A percentile compares a stretch with the other conserved stretches of the same genome.
Conservation (phyloP, 352 stramenopile genomes). For the Pythium biforme region DNA sequence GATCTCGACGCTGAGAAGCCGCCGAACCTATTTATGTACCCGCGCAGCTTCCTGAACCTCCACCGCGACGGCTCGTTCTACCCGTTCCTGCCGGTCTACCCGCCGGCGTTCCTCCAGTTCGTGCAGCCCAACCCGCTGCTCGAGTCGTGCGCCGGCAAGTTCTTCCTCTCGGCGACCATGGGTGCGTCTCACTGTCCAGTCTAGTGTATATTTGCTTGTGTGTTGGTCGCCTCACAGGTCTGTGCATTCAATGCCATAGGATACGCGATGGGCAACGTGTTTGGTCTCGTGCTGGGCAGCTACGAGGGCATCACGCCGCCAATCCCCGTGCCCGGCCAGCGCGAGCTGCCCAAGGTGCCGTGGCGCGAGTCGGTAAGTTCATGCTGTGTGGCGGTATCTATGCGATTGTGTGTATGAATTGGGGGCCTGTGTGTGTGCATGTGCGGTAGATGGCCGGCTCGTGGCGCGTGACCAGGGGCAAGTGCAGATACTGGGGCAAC, state of each 20-base stretch:
- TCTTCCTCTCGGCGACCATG: constrained; percentile 75
- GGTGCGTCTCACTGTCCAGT: constrained; percentile 32
- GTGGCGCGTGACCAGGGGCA: constrained; percentile 67
- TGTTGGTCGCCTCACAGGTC: background rate
- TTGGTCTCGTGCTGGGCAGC: constrained; percentile 75
- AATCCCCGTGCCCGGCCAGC: constrained; percentile 73
- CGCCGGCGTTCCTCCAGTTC: constrained; percentile 55
- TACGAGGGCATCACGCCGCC: constrained; percentile 86
- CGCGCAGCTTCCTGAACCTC: constrained; percentile 51
- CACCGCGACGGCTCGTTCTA: constrained; percentile 57
- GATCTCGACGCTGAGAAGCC: constrained; percentile 56
- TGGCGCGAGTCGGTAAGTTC: constrained; percentile 65
- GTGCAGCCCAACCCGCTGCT: constrained; percentile 72
- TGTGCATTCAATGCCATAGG: constrained; percentile 40
- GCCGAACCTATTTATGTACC: constrained; percentile 83
- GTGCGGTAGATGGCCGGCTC: constrained; percentile 58
- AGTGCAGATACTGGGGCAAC: constrained; percentile 84
- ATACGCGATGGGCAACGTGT: constrained; percentile 79
- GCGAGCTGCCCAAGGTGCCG: constrained; percentile 76
- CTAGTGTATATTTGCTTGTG: background rate
- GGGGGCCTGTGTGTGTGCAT: background rate
- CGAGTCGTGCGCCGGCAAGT: constrained; percentile 81
- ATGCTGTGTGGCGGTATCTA: background rate
- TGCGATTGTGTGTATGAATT: background rate
- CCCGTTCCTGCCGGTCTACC: constrained; percentile 73